phyloP scores from a whole-genome alignment of 768 basidiomycete species.

The Lepiota subincarnata region DNA sequence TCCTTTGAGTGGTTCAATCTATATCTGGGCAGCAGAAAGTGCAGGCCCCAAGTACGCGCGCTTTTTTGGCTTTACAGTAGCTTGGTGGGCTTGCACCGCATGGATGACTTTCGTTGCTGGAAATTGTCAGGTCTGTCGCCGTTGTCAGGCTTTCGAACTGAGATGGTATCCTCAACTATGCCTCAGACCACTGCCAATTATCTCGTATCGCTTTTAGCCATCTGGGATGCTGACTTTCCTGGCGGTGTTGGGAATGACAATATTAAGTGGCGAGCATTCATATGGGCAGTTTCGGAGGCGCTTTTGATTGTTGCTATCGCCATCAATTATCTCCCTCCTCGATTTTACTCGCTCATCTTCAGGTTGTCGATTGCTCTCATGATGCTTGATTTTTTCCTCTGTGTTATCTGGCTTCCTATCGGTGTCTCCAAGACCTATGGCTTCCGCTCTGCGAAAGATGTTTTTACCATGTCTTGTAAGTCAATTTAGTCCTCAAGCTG shows the following conservation, averaged over 20 bases:
- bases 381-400: slow-evolving; percentile 84
- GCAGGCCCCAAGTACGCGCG: slow-evolving; percentile 84
- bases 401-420: slow-evolving; percentile 89
- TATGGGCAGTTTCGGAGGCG: slow-evolving; percentile 79
- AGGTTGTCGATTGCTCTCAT: slow-evolving; percentile 69
- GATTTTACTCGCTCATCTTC: slow-evolving; percentile 72
- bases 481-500: slow-evolving; percentile 5
- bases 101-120: slow-evolving; percentile 94
- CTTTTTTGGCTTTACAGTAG: slow-evolving; percentile 85
- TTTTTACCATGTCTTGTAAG: slow-evolving; percentile 78
- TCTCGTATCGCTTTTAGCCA: slow-evolving; percentile 75
- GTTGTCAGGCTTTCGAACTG: not conserved
- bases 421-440: slow-evolving; percentile 88
- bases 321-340: slow-evolving; percentile 84
- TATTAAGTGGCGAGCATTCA: slow-evolving; percentile 80
- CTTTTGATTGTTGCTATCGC: slow-evolving; percentile 67
- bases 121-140: slow-evolving; percentile 68
- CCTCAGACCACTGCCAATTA: slow-evolving; percentile 82
- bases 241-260: slow-evolving; percentile 70
- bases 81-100: slow-evolving; percentile 93
- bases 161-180: not conserved
- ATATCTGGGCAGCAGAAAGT: slow-evolving; percentile 92
- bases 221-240: slow-evolving; percentile 80
- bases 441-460: slow-evolving; percentile 78
- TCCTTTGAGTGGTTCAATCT: slow-evolving; percentile 86